These are phyloP conservation scores for Arachnopeziza araneosa DNA, from an alignment of 2,329 filamentous ascomycete species.

Conservation along the genomic window DNA sequence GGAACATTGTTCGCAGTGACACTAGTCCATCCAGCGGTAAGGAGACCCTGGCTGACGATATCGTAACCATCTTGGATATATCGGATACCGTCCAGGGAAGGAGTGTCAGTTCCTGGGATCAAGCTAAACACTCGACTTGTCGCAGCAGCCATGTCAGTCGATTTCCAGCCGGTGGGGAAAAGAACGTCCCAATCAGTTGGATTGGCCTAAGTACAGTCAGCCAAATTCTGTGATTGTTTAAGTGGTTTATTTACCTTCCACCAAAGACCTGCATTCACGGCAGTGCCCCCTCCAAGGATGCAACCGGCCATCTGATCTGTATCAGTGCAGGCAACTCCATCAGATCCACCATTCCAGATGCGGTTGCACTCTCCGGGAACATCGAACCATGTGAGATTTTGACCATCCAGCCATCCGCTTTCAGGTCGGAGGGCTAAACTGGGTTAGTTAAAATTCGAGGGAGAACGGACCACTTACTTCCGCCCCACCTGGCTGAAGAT, in stretches of 20 bases:
- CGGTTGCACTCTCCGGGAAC: slow-evolving; percentile 67
- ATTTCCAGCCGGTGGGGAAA: slow-evolving; percentile 68
- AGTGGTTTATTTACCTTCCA: slow-evolving; percentile 43
- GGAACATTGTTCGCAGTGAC: slow-evolving; percentile 54
- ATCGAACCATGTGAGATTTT: slow-evolving; percentile 64
- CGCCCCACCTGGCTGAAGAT: slow-evolving; percentile 60
- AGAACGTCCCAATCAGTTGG: slow-evolving; percentile 64
- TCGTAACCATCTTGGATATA: slow-evolving; percentile 65
- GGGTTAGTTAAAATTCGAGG: not conserved
- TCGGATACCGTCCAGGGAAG: slow-evolving; percentile 59
- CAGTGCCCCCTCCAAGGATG: slow-evolving; percentile 53
- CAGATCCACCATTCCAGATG: slow-evolving; percentile 39
- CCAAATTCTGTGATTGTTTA: not conserved
- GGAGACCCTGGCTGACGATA: slow-evolving; percentile 54
- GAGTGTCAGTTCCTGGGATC: slow-evolving; percentile 64
- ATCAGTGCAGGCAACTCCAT: slow-evolving; percentile 56
- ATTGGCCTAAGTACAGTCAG: slow-evolving; percentile 41
- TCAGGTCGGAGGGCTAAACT: slow-evolving; percentile 20
- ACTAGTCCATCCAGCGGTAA: slow-evolving; percentile 54
- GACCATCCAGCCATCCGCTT: slow-evolving; percentile 53
- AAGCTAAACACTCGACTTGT: slow-evolving; percentile 58
- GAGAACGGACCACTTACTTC: slow-evolving; percentile 32
- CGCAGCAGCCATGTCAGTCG: slow-evolving; percentile 53
- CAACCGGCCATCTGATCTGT: slow-evolving; percentile 70
- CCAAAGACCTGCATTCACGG: slow-evolving; percentile 62